Base-by-base conservation (phyloP, 2,329 filamentous ascomycete species). In the Fusarium sterilihyphosum region DNA sequence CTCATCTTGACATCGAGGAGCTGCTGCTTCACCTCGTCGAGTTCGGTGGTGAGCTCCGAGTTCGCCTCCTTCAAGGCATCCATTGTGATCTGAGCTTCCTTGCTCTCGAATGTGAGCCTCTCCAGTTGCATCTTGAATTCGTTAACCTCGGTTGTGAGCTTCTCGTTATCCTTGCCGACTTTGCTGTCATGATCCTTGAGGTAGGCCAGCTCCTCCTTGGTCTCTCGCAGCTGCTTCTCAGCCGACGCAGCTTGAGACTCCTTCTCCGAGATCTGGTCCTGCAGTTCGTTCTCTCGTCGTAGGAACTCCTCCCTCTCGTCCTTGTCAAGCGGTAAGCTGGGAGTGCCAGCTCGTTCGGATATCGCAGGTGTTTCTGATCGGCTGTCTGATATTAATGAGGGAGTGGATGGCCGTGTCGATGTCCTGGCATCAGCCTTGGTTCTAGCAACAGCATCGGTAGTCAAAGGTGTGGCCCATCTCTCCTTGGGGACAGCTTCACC, bases 281-380 rank as follows among this genome's bases (percentile, higher is more conserved):
- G 96, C 47, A 99, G 89, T 82, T 99, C 96, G 78, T 99, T 99
- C 82, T 99, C 96, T 63, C 96, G 91, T 78, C 94, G 91, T 74
- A 99, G 83, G 79, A 98, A 99, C 81, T 99, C 96, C 79, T 99
- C 96, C 70, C 95, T 92, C 84, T 99, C 96, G 77, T 99, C 96
- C 84, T 97, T 98, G 64, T 99, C 96, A 68, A 98, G 87, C 44
- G 94, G 91, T 75, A 98, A 86, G 79, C 93, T 95, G 6, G 96
- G 96, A 18, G 96, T 98, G 59, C 92, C 93, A 22, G 95, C 91
- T 53, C 96, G 91, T 74, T 98, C 96, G 13, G 95, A 92, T 67
- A 93, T 84, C 10, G 84, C 85, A 11, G 90, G 90, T 9, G 90
- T 92, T 76, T 92, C 90, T 43, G 90, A 85, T 62, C 90, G 87